These are phyloP conservation scores for Beta vulgaris DNA, from an alignment of 148 eudicot species.

Conservation along the genomic window DNA sequence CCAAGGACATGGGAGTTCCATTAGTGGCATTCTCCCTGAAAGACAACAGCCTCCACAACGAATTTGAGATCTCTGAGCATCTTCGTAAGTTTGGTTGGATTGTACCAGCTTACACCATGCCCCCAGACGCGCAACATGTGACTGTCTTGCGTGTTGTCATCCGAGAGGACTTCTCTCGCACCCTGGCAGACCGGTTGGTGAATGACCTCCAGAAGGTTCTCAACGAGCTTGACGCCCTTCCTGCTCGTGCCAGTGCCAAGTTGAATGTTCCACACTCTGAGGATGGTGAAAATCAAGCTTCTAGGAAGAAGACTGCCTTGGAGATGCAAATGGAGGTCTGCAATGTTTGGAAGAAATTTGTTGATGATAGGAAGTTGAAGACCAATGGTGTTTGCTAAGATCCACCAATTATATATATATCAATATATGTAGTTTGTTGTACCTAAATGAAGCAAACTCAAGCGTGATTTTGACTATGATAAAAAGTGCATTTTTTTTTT, in stretches of 20 bases:
- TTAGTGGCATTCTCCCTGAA: constrained; percentile 72
- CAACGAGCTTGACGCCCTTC: constrained; percentile 52
- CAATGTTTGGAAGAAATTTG: constrained; percentile 61
- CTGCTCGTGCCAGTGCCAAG: constrained; percentile 51
- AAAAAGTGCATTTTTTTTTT: background rate
- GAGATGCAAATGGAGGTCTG: constrained; percentile 56
- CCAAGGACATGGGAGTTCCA: constrained; percentile 69
- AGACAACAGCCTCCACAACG: constrained; percentile 55
- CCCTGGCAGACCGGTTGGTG: constrained; percentile 68
- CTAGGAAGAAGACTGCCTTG: constrained; percentile 40
- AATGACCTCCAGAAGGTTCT: constrained; percentile 50
- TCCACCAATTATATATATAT: background rate
- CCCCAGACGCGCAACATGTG: constrained; percentile 59
- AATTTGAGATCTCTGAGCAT: constrained; percentile 64
- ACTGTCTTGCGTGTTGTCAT: constrained; percentile 67
- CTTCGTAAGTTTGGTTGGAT: constrained; percentile 72
- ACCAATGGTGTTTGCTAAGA: constrained; percentile 59
- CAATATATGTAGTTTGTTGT: background rate
- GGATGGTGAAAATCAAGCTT: background rate
- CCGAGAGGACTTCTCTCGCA: constrained; percentile 73
- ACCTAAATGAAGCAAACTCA: background rate
- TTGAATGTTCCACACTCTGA: background rate
- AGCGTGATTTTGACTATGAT: constrained; percentile 3
- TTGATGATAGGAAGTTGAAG: constrained; percentile 48
- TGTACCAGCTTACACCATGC: constrained; percentile 82